Evolutionary conservation across 805 yeast genomes (phyloP).

Genomic region (Candida ovalis): DNA sequence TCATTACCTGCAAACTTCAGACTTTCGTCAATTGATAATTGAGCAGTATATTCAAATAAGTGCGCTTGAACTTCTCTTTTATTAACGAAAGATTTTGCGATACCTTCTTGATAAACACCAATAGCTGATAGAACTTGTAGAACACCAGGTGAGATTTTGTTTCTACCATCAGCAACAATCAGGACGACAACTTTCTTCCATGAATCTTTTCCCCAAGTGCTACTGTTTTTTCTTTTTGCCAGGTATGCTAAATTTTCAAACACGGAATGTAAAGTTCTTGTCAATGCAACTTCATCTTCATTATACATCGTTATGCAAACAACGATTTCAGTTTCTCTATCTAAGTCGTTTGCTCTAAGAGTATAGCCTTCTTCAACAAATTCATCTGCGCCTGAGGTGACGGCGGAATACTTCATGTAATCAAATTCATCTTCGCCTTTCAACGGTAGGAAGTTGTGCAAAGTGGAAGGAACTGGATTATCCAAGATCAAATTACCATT

Average conservation of each 20-base stretch:
- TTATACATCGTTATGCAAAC: constrained; percentile 97
- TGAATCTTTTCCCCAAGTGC: constrained; percentile 93
- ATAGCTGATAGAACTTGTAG: constrained; percentile 87
- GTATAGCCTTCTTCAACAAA: constrained; percentile 79
- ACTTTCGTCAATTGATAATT: constrained; percentile 85
- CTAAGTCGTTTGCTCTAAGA: constrained; percentile 77
- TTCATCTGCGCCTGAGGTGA: constrained; percentile 89
- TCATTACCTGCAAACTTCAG: constrained; percentile 88
- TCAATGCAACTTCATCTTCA: constrained; percentile 84
- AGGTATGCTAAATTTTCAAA: constrained; percentile 89
- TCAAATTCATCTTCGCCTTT: constrained; percentile 91
- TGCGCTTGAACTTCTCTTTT: constrained; percentile 91
- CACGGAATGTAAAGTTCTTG: constrained; percentile 92
- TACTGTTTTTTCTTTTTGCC: constrained; percentile 73
- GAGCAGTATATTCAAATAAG: constrained; percentile 93
- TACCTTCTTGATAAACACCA: constrained; percentile 96
- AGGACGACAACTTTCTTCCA: constrained; percentile 96
- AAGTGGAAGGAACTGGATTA: constrained; percentile 89
- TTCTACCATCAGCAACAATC: constrained; percentile 92
- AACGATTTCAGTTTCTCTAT: constrained; percentile 88
- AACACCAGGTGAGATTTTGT: constrained; percentile 79
- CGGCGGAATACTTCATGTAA: constrained; percentile 96
- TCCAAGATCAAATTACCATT: constrained; percentile 85
- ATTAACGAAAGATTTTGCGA: constrained; percentile 92
- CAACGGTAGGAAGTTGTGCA: constrained; percentile 78